A percentile compares a stretch with the other conserved stretches of the same genome.
These are phyloP conservation scores for Rhynchospora tenuis DNA, from an alignment of 176 grass and related monocot species.

Conservation along the genomic window DNA sequence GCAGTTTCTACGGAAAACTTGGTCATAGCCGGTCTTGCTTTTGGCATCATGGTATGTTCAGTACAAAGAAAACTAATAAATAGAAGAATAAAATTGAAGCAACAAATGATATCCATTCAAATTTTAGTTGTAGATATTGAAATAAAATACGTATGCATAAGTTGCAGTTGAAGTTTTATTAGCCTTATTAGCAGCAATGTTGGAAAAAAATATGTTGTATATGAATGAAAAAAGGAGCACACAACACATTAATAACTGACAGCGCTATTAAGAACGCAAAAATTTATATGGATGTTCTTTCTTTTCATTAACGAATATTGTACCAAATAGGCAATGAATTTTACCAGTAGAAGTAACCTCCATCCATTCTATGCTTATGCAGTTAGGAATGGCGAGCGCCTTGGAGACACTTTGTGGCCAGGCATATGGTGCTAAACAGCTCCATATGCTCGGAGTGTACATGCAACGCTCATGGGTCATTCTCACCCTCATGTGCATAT, in stretches of 20 bases:
- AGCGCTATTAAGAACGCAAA: neutral
- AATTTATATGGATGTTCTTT: neutral
- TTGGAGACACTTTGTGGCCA: constrained; percentile 77
- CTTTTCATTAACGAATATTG: neutral
- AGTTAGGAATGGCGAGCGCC: constrained; percentile 69
- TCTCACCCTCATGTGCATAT: constrained; percentile 26
- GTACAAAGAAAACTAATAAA: neutral
- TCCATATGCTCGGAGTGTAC: constrained; percentile 56
- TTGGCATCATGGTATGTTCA: constrained; percentile 45
- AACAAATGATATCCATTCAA: no score
- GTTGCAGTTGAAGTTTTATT: no score
- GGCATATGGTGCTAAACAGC: constrained; percentile 48
- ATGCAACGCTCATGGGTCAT: constrained; percentile 69
- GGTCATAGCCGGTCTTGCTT: constrained; percentile 66
- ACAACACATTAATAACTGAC: neutral
- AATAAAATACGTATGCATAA: no score
- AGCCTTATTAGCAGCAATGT: no score
- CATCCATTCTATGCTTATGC: neutral
- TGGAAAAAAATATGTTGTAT: neutral
- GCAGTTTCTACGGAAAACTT: constrained; percentile 70
- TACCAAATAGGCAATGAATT: neutral
- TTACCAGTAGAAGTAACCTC: neutral
- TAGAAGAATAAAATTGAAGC: no score
- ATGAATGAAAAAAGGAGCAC: neutral
- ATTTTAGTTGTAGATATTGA: no score